Base-by-base conservation (phyloP, 306 rosid species). In the Prunus davidiana region DNA sequence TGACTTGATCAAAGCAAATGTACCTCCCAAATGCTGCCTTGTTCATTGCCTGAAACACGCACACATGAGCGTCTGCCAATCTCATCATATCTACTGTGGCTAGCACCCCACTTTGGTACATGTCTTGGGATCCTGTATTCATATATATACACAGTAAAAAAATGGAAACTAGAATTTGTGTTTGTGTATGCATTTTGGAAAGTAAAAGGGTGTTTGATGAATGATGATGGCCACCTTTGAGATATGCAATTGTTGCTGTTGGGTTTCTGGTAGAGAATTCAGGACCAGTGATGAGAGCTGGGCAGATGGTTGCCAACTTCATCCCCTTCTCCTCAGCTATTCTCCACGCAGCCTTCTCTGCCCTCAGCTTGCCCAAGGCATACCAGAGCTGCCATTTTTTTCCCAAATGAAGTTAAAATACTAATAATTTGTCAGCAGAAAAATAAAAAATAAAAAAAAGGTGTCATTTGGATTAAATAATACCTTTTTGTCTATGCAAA, bases 311-410 rank as follows among this genome's bases (percentile, higher is more conserved):
- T 20, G 95, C 82, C 69, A 95, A 80, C 41, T 87, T 87, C 12
- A 95, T 30, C 5, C 90, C 92, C 34, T 19, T 86, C 67, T 92
- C 92, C 34, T 82, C 81, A 12, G 99, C 97, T 73, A 92, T 71
- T 58, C 80, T 84, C 97, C 99, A 91, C 1, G 99, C 97, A 18
- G 88, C 88, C 49, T 88, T 92, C 77, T 95, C 97, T 43, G 99
- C 93, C 66, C 86, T 86, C 74, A 82, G 80, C 78, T 92, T 92
- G 2, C 97, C 99, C 79, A 90, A 38, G 5, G 99, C 97, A 85
- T 86, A 95, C 99, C 99, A 95, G 0, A 95, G 90, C 99, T 90
- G 88, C 81, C 72, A 78, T 38, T 63, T 71, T 81, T 63, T 70
- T 80, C 6, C 8, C 2, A 67, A 69, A 32, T 5, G n/a, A 12